A percentile compares a stretch with the other conserved stretches of the same genome.
These are phyloP conservation scores for Cryphonectria japonica DNA, from an alignment of 2,329 filamentous ascomycete species.

Conservation along the genomic window DNA sequence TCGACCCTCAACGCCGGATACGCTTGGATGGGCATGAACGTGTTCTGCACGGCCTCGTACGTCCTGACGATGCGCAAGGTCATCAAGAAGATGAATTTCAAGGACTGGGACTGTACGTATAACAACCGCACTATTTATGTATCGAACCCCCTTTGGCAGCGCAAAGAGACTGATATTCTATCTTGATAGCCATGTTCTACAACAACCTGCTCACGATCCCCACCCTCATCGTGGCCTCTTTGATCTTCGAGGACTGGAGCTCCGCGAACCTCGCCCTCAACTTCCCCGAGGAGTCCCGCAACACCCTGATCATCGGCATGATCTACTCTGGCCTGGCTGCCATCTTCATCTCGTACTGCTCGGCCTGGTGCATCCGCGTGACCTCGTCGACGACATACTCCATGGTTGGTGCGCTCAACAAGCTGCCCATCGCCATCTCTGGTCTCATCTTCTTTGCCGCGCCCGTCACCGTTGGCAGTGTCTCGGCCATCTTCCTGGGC, in stretches of 20 bases:
- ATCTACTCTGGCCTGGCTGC: constrained; percentile 89
- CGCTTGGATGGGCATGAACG: constrained; percentile 97
- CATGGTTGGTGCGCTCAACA: constrained; percentile 98
- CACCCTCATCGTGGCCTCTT: constrained; percentile 79
- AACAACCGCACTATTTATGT: not conserved
- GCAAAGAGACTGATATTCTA: constrained; percentile 35
- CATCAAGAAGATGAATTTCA: constrained; percentile 99
- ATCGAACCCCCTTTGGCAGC: constrained; percentile 24
- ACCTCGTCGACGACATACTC: constrained; percentile 98
- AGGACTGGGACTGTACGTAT: constrained; percentile 95
- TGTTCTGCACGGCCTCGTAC: constrained; percentile 90
- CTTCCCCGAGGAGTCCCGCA: constrained; percentile 83
- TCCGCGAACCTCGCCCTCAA: constrained; percentile 79
- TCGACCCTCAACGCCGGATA: constrained; percentile 94
- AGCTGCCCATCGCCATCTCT: constrained; percentile 91
- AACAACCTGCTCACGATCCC: constrained; percentile 98
- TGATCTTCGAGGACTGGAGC: constrained; percentile 92
- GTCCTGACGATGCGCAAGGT: constrained; percentile 94
- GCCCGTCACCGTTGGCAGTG: constrained; percentile 87
- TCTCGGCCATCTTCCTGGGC: constrained; percentile 87
- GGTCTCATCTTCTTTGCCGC: constrained; percentile 95
- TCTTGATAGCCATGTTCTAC: constrained; percentile 88
- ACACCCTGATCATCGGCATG: constrained; percentile 83
- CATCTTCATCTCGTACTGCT: constrained; percentile 99
- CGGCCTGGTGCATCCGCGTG: constrained; percentile 96